These are phyloP conservation scores for Gracilaria domingensis DNA, from an alignment of 23 red algal genomes.

Conservation along the genomic window DNA sequence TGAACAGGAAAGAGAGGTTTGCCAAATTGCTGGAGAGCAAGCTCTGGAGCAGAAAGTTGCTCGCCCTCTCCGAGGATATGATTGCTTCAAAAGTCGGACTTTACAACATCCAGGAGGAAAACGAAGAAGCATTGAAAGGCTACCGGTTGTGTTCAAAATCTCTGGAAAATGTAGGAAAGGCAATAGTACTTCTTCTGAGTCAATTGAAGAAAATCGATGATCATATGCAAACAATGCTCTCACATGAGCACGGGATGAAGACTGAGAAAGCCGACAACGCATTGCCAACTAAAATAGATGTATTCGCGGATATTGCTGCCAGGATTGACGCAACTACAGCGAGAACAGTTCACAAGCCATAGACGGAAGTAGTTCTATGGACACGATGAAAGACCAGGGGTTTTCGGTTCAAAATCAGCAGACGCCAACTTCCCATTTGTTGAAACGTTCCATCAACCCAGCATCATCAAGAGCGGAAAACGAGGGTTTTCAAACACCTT, in stretches of 20 bases:
- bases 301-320: neutral
- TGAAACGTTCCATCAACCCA: neutral
- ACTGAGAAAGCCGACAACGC: neutral
- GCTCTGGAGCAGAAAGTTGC: neutral
- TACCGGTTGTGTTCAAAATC: slow-evolving; percentile 6
- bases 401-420: neutral
- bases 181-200: neutral
- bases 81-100: neutral
- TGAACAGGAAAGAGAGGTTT: neutral
- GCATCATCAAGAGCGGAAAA: neutral
- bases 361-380: neutral
- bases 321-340: too few relatives aligned
- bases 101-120: neutral
- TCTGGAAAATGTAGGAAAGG: slow-evolving; percentile 11
- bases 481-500: neutral
- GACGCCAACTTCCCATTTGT: neutral
- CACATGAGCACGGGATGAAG: neutral
- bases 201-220: neutral
- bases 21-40: neutral
- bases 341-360: neutral
- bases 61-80: neutral
- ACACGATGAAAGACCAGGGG: neutral
- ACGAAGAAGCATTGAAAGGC: neutral
- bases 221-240: neutral
- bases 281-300: neutral